These are phyloP conservation scores for Ramaria sp. DNA, from an alignment of 768 basidiomycete genomes.

Conservation along the genomic window DNA sequence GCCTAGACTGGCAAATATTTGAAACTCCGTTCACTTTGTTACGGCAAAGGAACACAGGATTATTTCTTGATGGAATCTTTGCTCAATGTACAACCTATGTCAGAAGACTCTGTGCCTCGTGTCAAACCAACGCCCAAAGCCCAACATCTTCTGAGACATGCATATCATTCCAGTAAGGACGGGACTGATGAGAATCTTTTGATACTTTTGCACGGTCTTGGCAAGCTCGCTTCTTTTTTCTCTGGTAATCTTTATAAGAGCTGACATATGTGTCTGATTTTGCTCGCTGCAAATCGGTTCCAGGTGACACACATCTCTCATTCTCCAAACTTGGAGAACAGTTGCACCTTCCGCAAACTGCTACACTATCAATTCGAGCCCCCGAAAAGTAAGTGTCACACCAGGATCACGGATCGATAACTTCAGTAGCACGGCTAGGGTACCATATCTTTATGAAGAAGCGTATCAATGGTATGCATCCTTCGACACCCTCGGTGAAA, in stretches of 20 bases:
- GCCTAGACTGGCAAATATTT: not conserved
- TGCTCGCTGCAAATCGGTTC: not conserved
- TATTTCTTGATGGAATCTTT: slow-evolving; percentile 1
- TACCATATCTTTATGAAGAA: slow-evolving; percentile 61
- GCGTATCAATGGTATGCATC: slow-evolving; percentile 83
- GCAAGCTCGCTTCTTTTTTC: slow-evolving; percentile 27
- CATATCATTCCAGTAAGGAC: slow-evolving; percentile 65
- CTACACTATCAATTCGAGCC: slow-evolving; percentile 68
- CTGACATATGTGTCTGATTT: not conserved
- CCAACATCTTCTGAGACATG: slow-evolving; percentile 43
- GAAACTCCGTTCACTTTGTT: too few species aligned
- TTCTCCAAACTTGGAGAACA: slow-evolving; percentile 64
- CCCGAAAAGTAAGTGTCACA: slow-evolving; percentile 50
- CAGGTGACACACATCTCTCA: slow-evolving; percentile 74
- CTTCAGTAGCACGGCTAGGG: slow-evolving; percentile 26
- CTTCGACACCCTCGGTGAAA: slow-evolving; percentile 70
- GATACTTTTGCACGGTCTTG: slow-evolving; percentile 77
- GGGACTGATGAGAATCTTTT: slow-evolving; percentile 81
- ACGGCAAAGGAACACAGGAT: too few species aligned
- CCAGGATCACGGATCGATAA: not conserved
- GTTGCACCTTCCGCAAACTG: slow-evolving; percentile 84
- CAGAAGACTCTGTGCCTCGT: slow-evolving; percentile 13
- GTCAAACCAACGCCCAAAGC: slow-evolving; percentile 40
- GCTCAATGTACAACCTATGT: not conserved
- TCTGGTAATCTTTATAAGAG: not conserved